Evolutionary conservation across 805 yeast genomes (phyloP), one percentile per base, ranked within the genome.

Genomic region (Wickerhamomyces chaumierensis): DNA sequence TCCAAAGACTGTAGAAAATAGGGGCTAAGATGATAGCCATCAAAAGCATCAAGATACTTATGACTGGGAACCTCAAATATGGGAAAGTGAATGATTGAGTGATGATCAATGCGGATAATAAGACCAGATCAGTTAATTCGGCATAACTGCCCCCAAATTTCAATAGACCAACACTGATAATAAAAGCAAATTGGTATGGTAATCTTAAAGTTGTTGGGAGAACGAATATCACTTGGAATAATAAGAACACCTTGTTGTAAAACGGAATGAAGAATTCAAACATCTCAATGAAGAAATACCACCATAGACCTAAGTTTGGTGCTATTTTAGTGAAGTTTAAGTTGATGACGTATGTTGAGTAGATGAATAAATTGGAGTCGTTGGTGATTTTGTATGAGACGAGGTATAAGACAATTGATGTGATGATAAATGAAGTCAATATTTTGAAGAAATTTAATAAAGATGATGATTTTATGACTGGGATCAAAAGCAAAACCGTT

Each of bases 211-310:
- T 71, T 16, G 90, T 49, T 14, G 97, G 97, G 2, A 82, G 42
- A 3, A 79, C 66, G 55, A 83, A 82, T 2, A 79, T 62, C 16
- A 76, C 64, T 14, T 77, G 60, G 59, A 78, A 86, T 35, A 88
- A 52, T 51, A 87, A 88, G 74, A 88, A 92, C 17, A 87, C 79
- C 11, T 86, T 78, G 31, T 79, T 62, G 65, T 83, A 92, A 52
- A 92, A 87, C 17, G 84, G 77, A 21, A 80, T 71, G 67, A 90
- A 92, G 54, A 78, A 82, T 39, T 81, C 92, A 61, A 92, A 92
- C 75, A 92, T 83, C 59, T 92, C 98, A 33, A 90, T 82, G 65
- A 92, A 92, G 51, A 88, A 78, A 63, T 92, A 92, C 99, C 99
- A 92, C 99, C 99, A 92, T 17, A 92, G 65, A 1, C 98, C 98